A percentile compares a stretch with the other conserved stretches of the same genome.
Conservation (phyloP, 352 stramenopile species). For the Globisporangium rhizosaccharum region DNA sequence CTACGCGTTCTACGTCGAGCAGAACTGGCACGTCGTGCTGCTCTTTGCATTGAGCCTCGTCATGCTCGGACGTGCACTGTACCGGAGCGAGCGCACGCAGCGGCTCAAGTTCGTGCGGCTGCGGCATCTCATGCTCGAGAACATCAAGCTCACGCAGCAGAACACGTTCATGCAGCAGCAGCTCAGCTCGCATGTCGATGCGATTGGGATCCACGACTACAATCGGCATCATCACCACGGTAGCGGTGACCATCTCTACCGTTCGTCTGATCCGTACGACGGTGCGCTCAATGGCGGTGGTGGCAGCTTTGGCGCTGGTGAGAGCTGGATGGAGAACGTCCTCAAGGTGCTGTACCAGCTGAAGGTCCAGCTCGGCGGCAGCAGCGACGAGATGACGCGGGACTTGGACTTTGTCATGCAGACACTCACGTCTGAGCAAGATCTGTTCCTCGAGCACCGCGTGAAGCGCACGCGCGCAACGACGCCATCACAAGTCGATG, state of each 20-base stretch:
- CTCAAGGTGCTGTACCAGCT: constrained; percentile 49
- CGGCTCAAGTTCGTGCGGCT: constrained; percentile 48
- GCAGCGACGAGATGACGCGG: constrained; percentile 28
- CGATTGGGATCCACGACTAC: constrained; percentile 38
- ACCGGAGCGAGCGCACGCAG: constrained; percentile 31
- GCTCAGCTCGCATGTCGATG: constrained; percentile 54
- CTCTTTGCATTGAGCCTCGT: constrained; percentile 32
- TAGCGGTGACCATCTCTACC: background rate
- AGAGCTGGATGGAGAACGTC: constrained; percentile 74
- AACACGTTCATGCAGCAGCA: constrained; percentile 66
- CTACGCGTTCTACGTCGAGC: constrained; percentile 15
- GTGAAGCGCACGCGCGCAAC: constrained; percentile 11
- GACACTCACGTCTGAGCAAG: constrained; percentile 56
- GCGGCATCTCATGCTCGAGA: constrained; percentile 59
- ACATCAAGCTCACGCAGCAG: constrained; percentile 50
- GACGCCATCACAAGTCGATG: constrained; percentile 15
- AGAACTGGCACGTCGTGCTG: constrained; percentile 46
- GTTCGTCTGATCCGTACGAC: background rate
- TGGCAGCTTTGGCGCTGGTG: constrained; percentile 25
- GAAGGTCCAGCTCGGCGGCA: constrained; percentile 27
- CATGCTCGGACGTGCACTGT: constrained; percentile 36
- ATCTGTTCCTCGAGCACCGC: constrained; percentile 42
- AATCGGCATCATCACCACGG: background rate
- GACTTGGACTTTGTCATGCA: constrained; percentile 68
- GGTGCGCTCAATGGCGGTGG: background rate